A percentile compares a stretch with the other conserved stretches of the same genome.
Evolutionary conservation across 2,329 filamentous ascomycete species (phyloP).

Genomic region (Metarhizium guizhouense): DNA sequence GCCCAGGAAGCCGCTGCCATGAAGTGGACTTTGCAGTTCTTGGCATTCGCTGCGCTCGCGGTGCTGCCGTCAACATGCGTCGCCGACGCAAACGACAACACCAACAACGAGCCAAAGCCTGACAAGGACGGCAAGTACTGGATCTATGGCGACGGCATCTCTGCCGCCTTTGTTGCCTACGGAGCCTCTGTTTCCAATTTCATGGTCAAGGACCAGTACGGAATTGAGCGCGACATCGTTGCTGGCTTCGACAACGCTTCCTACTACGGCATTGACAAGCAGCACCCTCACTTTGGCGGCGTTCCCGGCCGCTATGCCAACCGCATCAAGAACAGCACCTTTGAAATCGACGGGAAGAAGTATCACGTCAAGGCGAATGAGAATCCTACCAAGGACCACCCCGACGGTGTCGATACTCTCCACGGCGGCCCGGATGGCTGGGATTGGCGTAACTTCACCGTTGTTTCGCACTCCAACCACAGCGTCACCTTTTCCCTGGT

Average conservation of each 20-base stretch:
- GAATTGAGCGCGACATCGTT: constrained; percentile 61
- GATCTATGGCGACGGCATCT: constrained; percentile 57
- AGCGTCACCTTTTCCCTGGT: constrained; percentile 69
- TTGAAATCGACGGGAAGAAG: constrained; percentile 53
- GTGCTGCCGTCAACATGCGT: constrained; percentile 9
- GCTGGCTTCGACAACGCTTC: constrained; percentile 68
- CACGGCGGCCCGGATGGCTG: constrained; percentile 65
- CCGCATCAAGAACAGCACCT: constrained; percentile 69
- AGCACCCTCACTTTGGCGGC: constrained; percentile 63
- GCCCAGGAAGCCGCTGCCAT: constrained; percentile 8
- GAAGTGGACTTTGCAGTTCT: constrained; percentile 11
- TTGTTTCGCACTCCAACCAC: constrained; percentile 55
- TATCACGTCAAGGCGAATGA: constrained; percentile 58
- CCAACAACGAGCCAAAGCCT: constrained; percentile 22
- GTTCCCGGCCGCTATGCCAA: constrained; percentile 74
- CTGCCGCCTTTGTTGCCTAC: constrained; percentile 63
- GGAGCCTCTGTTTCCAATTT: constrained; percentile 66
- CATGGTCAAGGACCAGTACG: constrained; percentile 59
- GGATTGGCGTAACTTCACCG: constrained; percentile 72
- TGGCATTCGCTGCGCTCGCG: constrained; percentile 11
- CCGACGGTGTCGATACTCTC: constrained; percentile 52
- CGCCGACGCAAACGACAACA: constrained; percentile 5
- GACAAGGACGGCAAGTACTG: constrained; percentile 62
- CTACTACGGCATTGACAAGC: constrained; percentile 55
- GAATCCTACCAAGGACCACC: constrained; percentile 40